Evolutionary conservation across 129 eudicot species (phyloP).

Genomic region (Flaveria ramosissima): DNA sequence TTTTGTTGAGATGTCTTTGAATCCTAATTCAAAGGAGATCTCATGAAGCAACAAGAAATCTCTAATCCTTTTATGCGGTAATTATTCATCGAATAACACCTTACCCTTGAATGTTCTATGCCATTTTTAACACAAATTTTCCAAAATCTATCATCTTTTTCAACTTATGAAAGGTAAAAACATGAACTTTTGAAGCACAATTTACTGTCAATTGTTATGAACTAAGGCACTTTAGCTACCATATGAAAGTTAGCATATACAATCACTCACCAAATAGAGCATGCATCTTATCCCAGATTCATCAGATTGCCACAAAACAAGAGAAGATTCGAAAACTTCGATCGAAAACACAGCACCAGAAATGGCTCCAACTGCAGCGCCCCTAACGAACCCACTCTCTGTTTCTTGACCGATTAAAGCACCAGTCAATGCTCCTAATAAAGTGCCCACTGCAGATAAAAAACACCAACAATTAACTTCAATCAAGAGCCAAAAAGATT

Average conservation of each 20-base stretch:
- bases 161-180: slow-evolving; percentile 13
- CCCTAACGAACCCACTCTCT: slow-evolving; percentile 94
- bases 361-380: slow-evolving; percentile 98
- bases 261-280: slow-evolving; percentile 72
- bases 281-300: slow-evolving; percentile 93
- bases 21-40: slow-evolving; percentile 40
- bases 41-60: slow-evolving; percentile 23
- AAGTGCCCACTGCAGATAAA: slow-evolving; percentile 80
- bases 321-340: slow-evolving; percentile 92
- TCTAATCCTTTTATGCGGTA: background rate
- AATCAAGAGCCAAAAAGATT: background rate
- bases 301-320: slow-evolving; percentile 90
- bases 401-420: slow-evolving; percentile 98
- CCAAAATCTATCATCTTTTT: slow-evolving; percentile 7
- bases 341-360: slow-evolving; percentile 98
- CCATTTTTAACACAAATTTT: background rate
- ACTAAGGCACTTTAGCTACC: too few species aligned
- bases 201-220: background rate
- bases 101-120: background rate
- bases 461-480: slow-evolving; percentile 28
- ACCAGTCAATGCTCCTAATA: slow-evolving; percentile 95
- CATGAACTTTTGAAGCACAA: background rate
- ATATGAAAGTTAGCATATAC: background rate
- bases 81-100: background rate
- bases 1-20: slow-evolving; percentile 32